Conservation (phyloP, 257 asterid species). For the Voacanga thouarsii region DNA sequence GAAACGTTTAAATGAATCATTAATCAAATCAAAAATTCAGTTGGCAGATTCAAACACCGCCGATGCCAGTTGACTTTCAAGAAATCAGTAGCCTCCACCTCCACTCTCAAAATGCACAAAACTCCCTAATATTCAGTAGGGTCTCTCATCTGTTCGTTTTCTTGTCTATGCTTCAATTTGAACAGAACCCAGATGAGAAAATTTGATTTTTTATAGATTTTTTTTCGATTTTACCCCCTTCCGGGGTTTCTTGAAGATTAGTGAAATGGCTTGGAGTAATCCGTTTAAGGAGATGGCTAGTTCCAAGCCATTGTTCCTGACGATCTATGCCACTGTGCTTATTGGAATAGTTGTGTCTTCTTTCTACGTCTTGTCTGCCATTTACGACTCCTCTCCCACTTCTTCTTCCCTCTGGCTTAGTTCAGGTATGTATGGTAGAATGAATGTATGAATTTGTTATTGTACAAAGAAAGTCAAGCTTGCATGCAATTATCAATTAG, state of each 20-base stretch:
- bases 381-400: constrained; percentile 56
- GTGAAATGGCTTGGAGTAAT: constrained; percentile 29
- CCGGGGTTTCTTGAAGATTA: constrained; percentile 5
- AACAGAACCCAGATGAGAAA: background rate
- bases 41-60: constrained; percentile 2
- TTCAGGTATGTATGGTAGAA: constrained; percentile 21
- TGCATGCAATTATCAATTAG: background rate
- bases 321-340: constrained; percentile 77
- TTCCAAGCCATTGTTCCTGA: constrained; percentile 80
- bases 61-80: constrained; percentile 12
- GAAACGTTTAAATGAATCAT: background rate
- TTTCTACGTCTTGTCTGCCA: constrained; percentile 78
- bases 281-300: constrained; percentile 62
- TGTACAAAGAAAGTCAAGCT: background rate
- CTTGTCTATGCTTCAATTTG: background rate
- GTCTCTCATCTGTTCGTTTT: background rate
- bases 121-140: background rate
- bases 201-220: background rate
- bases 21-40: constrained; percentile 6
- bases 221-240: background rate
- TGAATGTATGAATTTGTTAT: background rate
- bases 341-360: constrained; percentile 72
- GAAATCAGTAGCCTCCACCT: background rate
- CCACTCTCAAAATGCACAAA: background rate
- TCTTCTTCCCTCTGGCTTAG: constrained; percentile 39